Evolutionary conservation across 768 basidiomycete species (phyloP).

Genomic region (Dioszegia hungarica): DNA sequence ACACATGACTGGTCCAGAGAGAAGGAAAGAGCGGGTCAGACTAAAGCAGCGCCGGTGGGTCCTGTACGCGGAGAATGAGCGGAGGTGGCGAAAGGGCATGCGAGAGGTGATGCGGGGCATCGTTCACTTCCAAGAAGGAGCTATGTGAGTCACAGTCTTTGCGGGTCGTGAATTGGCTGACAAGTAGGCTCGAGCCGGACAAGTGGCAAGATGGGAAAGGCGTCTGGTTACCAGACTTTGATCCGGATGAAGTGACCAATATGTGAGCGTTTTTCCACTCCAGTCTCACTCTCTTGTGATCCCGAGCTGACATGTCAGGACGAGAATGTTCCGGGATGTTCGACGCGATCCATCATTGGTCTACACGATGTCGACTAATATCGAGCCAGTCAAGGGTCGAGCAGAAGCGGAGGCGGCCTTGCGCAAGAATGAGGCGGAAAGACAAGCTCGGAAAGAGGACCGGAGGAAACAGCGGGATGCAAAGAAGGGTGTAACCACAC

Average conservation of each 20-base stretch:
- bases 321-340: conserved; percentile 11
- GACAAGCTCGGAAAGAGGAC: conserved; percentile 12
- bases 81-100: conserved; percentile 22
- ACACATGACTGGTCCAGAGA: background rate
- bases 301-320: background rate
- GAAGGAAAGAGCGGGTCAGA: conserved; percentile 1
- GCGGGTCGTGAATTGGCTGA: background rate
- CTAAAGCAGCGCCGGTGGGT: conserved; percentile 15
- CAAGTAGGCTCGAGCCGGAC: background rate
- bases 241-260: background rate
- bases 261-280: conserved; percentile 3
- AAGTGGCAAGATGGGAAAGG: background rate
- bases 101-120: conserved; percentile 3
- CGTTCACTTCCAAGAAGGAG: conserved; percentile 9
- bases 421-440: conserved; percentile 10
- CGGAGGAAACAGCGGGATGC: conserved; percentile 4
- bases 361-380: background rate
- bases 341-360: conserved; percentile 5
- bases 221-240: conserved; percentile 4
- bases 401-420: too few species aligned
- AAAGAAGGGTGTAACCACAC: conserved; percentile 1
- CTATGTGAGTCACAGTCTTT: conserved; percentile 9
- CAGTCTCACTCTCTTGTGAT: too few species aligned
- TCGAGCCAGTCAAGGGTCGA: conserved; percentile 12
- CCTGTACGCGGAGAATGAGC: conserved; percentile 24